A percentile compares a stretch with the other conserved stretches of the same genome.
These are phyloP conservation scores for Suillus variegatus DNA, from an alignment of 768 basidiomycete species.

Conservation along the genomic window DNA sequence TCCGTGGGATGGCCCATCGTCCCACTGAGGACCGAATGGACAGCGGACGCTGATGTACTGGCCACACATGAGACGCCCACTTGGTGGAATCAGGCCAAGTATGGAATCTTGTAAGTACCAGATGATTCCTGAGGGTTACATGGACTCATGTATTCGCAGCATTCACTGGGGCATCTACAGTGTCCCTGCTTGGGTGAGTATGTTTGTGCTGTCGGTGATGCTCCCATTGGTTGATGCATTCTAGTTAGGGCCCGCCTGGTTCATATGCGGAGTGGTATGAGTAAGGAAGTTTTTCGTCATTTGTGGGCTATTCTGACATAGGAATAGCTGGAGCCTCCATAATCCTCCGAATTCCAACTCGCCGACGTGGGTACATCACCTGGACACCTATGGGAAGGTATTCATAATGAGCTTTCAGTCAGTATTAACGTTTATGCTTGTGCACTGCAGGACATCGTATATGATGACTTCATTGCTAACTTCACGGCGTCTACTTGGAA, in stretches of 20 bases:
- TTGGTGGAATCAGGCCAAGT: slow-evolving; percentile 59
- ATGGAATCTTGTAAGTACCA: slow-evolving; percentile 54
- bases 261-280: slow-evolving; percentile 59
- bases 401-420: not conserved
- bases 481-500: slow-evolving; percentile 57
- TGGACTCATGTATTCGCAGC: slow-evolving; percentile 24
- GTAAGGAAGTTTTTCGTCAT: slow-evolving; percentile 23
- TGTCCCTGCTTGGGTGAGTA: slow-evolving; percentile 43
- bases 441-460: slow-evolving; percentile 40
- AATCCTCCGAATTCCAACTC: slow-evolving; percentile 36
- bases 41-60: slow-evolving; percentile 36
- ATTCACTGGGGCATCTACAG: slow-evolving; percentile 54
- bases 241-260: slow-evolving; percentile 37
- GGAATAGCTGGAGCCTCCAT: slow-evolving; percentile 40
- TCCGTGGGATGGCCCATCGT: slow-evolving; percentile 40
- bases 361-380: slow-evolving; percentile 50
- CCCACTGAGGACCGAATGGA: slow-evolving; percentile 43
- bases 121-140: not conserved
- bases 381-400: slow-evolving; percentile 49
- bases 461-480: slow-evolving; percentile 59
- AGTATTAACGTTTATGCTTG: not conserved
- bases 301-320: not conserved
- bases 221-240: slow-evolving; percentile 6
- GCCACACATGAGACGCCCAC: slow-evolving; percentile 51
- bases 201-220: slow-evolving; percentile 16